Evolutionary conservation across 345 rosid genomes (phyloP), one percentile per base, ranked within the genome.

Genomic region (Populus alba): DNA sequence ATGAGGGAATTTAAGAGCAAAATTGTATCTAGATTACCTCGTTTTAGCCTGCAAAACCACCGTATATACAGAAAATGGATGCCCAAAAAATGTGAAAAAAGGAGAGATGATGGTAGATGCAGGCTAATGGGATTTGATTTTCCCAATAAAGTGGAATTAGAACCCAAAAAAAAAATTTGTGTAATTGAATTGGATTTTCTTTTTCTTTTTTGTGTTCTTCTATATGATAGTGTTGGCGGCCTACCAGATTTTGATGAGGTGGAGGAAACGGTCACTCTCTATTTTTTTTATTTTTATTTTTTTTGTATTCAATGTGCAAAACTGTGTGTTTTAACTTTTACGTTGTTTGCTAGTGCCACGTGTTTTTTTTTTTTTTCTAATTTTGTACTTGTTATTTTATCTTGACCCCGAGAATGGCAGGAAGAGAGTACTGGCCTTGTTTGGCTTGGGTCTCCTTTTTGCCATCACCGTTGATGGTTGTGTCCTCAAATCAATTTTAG

Each of bases 251-350:
- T 71, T 22, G 74, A 75, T 70, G 79, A 79, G 86, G 74, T 81
- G 85, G 81, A 78, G 85, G 78, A 27, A 86, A 86, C 87, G 83
- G 85, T 85, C 91, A 83, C 81, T 29, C 77, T 61, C n/a, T 59
- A 23, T 6, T 23, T 16, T 57, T 66, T 73, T 11, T 2, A 38
- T 33, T 20, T 22, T 10, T 38, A 2, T 49, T 4, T 51, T 3
- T 41, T 49, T 45, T 65, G 41, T 33, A 35, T 27, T 51, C 37
- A 51, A 17, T 37, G 16, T 25, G 33, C 31, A n/a, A 33, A 33
- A 5, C 37, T 33, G 6, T 33, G 37, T 33, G 6, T 33, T 5
- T 31, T 31, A 31, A 3, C 33, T 33, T 33, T 33, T 33, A 33
- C 4, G 37, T 33, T 33, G 37, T 33, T 33, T 5, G 0, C 6